Evolutionary conservation across 83 land plant genomes (phyloP), one percentile per base, ranked within the genome.

Genomic region (Thuja plicata): DNA sequence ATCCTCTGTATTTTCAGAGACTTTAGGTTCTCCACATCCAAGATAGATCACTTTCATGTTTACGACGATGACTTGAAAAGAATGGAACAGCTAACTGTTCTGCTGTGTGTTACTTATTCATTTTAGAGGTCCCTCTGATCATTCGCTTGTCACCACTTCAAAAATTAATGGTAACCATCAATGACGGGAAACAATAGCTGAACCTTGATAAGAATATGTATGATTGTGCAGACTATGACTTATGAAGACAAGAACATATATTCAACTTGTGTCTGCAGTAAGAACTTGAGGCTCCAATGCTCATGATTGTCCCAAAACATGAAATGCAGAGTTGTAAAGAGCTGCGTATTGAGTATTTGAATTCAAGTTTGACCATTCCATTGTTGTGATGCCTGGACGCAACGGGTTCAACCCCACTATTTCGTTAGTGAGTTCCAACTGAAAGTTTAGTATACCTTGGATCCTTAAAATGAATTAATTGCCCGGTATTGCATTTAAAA

Each of bases 11-110:
- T 86, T 73, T 35, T 30, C 89, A 48, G 91, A 91, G 60, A 88
- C 89, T 8, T 46, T 89, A 50, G 45, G 90, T 85, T 89, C 91
- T 35, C 92, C 93, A 55, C 88, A 88, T 74, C 95, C 94, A 37
- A 91, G 94, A 87, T 93, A 91, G 19, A 54, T 19, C 19, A 48
- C 38, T 76, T 15, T 13, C 16, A 35, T 76, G 38, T 66, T 35
- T 76, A 76, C 40, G 34, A 12, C 1, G 13, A 34, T 76, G 79
- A 76, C 35, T 34, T 34, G 79, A 76, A 27, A 76, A 76, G 79
- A 76, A 4, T 76, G 79, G 79, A 76, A 10, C 12, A 76, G 5
- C 35, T 76, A 76, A 34, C 40, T 76, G 79, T 27, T 76, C 79
- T 76, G 79, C 79, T 76, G 3, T 76, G 38, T 76, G 79, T 10